phyloP scores from a whole-genome alignment of 768 basidiomycete genomes.

The Amanita phalloides region DNA sequence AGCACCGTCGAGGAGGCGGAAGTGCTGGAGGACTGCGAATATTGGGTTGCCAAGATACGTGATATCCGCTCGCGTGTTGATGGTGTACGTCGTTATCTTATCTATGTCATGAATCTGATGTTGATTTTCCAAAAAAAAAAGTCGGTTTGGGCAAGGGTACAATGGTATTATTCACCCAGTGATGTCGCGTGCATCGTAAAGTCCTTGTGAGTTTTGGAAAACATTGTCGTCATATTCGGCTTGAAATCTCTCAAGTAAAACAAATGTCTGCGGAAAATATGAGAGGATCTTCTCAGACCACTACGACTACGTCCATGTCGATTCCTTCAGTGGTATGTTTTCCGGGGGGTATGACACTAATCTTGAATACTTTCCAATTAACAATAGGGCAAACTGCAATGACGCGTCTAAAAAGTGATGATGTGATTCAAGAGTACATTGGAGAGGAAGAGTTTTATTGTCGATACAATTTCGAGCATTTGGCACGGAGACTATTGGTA shows the following conservation, averaged over 20 bases:
- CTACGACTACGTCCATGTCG: slow-evolving; percentile 22
- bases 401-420: slow-evolving; percentile 22
- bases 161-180: slow-evolving; percentile 45
- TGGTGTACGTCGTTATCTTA: slow-evolving; percentile 17
- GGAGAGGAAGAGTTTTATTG: slow-evolving; percentile 29
- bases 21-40: slow-evolving; percentile 20
- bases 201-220: slow-evolving; percentile 31
- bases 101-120: background rate
- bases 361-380: background rate
- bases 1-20: slow-evolving; percentile 13
- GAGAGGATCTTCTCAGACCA: slow-evolving; percentile 43
- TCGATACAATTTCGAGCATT: slow-evolving; percentile 30
- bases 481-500: slow-evolving; percentile 13
- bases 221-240: background rate
- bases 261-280: slow-evolving; percentile 25
- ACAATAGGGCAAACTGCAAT: background rate
- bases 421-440: slow-evolving; percentile 28
- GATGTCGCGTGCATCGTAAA: slow-evolving; percentile 34
- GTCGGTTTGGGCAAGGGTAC: slow-evolving; percentile 42
- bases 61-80: slow-evolving; percentile 28
- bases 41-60: slow-evolving; percentile 41
- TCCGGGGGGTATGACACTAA: background rate
- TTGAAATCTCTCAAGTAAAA: slow-evolving; percentile 22
- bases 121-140: background rate
- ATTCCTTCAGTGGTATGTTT: slow-evolving; percentile 34